Evolutionary conservation across 192 early-diverging fungal species (phyloP).

Genomic region (Chytriomyces sp.): DNA sequence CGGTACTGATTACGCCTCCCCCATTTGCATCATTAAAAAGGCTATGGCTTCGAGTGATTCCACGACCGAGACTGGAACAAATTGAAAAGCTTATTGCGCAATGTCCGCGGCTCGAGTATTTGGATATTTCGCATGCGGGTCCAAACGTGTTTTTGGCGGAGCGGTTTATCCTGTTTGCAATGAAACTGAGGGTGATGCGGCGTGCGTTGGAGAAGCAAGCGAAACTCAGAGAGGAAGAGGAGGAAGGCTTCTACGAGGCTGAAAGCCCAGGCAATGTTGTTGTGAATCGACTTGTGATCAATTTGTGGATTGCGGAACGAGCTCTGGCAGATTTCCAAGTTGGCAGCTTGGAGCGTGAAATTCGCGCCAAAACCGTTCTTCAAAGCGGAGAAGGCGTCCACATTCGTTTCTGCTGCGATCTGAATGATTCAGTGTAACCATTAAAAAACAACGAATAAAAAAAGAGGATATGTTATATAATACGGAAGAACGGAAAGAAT

Average conservation of each 20-base stretch:
- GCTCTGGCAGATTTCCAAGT: background rate
- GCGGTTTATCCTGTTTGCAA: constrained; percentile 15
- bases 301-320: constrained; percentile 25
- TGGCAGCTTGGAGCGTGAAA: constrained; percentile 6
- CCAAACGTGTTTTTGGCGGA: background rate
- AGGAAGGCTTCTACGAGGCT: background rate
- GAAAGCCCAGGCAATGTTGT: background rate
- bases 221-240: background rate
- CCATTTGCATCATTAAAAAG: background rate
- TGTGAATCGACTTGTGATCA: constrained; percentile 7
- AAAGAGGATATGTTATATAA: too few species aligned
- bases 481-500: too few species aligned
- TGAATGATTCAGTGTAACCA: background rate
- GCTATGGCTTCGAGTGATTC: constrained; percentile 25
- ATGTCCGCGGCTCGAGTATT: constrained; percentile 14
- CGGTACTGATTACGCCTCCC: background rate
- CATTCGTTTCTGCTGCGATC: constrained; percentile 30
- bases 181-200: too few species aligned
- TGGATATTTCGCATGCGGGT: constrained; percentile 17
- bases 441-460: too few species aligned
- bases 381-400: constrained; percentile 13
- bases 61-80: background rate
- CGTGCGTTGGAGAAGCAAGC: background rate
- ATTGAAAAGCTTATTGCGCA: background rate
- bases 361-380: constrained; percentile 1